Evolutionary conservation across 345 rosid species (phyloP).

Genomic region (Abelmoschus esculentus): DNA sequence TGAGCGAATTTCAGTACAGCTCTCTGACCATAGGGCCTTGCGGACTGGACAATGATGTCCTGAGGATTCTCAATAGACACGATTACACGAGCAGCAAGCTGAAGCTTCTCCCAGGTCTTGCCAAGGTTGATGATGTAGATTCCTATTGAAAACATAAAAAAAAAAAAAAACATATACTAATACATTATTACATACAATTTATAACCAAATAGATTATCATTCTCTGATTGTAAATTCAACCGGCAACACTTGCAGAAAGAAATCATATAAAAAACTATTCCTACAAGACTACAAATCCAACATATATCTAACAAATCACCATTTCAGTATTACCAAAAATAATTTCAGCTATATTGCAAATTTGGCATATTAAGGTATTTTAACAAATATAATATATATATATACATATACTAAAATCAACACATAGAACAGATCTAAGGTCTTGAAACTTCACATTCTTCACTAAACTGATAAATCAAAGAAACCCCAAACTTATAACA

Average conservation of each 20-base stretch:
- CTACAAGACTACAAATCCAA: not conserved
- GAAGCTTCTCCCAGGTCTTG: conserved; percentile 90
- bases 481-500: not conserved
- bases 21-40: conserved; percentile 96
- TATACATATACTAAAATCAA: not conserved
- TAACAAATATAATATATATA: no score
- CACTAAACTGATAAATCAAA: not conserved
- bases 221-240: not conserved
- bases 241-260: not conserved
- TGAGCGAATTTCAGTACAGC: conserved; percentile 93
- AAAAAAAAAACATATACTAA: not conserved
- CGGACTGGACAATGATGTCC: conserved; percentile 92
- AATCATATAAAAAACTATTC: not conserved
- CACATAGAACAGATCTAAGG: not conserved
- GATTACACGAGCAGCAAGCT: conserved; percentile 76
- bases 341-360: no score
- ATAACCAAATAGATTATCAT: not conserved
- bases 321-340: not conserved
- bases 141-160: conserved; percentile 24
- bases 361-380: no score
- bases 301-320: not conserved
- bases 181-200: not conserved
- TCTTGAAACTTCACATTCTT: not conserved
- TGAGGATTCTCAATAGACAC: conserved; percentile 82
- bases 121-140: conserved; percentile 87